Evolutionary conservation across 2,329 filamentous ascomycete species (phyloP), one percentile per base, ranked within the genome.

Genomic region (Penicillium sp.): DNA sequence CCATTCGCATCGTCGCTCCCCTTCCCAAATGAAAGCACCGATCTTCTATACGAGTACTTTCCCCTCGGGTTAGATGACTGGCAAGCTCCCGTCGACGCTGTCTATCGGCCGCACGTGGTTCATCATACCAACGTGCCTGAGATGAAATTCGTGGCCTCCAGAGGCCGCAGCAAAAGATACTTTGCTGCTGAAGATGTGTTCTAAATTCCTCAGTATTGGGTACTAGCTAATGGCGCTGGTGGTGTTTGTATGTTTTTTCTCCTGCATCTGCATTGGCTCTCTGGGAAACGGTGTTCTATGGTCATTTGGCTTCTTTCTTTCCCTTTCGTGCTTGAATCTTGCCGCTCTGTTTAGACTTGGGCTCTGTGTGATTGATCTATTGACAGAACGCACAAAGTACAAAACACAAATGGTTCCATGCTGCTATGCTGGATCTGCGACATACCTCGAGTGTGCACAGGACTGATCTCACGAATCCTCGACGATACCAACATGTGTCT

Each of bases 41-140:
- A 96, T 69, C 75, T 91, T 57, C 75, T 96, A 14, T 96, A 96
- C 66, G 91, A 97, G 72, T 96, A 97, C 66, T 96, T 97, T 57
- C 91, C 91, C 0, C 77, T 97, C 13, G 90, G 87, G 41, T 74
- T 95, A 50, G 90, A 96, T 67, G 91, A 96, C 64, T 96, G 81
- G 84, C 89, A 91, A 81, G 87, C 87, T 2, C 89, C 89, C 1
- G 88, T 95, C 3, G 89, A 95, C 69, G 89, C 89, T 4, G 86
- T 95, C 13, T 95, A 95, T 67, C 79, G 89, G 41, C 92, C 91
- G 5, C 91, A 96, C 67, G 89, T 95, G 13, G 91, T 96, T 3
- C 92, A 97, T 70, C 91, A 96, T 66, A 92, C 88, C 13, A 80
- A 67, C 39, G 76, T 87, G 40, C 83, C 84, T 4, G 85, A 88